Percentiles rank a stretch among this genome's conserved stretches.
Evolutionary conservation across 2,329 filamentous ascomycete species (phyloP).

Genomic region (Aspergillus ochraceus): DNA sequence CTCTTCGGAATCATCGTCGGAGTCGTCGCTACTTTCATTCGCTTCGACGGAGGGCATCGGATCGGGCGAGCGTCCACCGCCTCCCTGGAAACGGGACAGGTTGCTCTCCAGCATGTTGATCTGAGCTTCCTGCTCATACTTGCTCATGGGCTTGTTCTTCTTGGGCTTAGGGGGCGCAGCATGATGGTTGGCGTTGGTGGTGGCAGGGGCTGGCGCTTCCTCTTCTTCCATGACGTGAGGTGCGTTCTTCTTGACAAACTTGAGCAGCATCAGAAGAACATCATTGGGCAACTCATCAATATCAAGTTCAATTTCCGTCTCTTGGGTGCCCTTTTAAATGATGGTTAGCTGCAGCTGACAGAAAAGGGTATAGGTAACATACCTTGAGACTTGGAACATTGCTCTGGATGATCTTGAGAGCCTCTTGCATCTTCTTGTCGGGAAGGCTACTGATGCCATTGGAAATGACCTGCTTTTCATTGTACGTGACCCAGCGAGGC

Average conservation of each 20-base stretch:
- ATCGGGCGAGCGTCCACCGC: conserved; percentile 42
- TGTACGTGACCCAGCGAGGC: conserved; percentile 66
- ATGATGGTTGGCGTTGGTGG: conserved; percentile 17
- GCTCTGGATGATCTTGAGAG: conserved; percentile 85
- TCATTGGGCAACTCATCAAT: conserved; percentile 51
- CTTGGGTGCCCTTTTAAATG: conserved; percentile 39
- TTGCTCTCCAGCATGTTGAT: conserved; percentile 50
- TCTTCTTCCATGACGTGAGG: conserved; percentile 45
- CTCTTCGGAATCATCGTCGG: conserved; percentile 50
- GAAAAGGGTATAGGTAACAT: conserved; percentile 22
- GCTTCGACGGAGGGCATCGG: conserved; percentile 45
- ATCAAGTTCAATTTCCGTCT: conserved; percentile 50
- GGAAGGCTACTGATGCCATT: conserved; percentile 80
- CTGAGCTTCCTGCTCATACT: conserved; percentile 51
- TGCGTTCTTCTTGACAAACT: conserved; percentile 50
- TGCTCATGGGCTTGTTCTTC: conserved; percentile 55
- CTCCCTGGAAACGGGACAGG: conserved; percentile 47
- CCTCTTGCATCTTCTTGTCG: conserved; percentile 72
- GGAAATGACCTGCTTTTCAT: conserved; percentile 90
- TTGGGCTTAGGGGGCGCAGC: conserved; percentile 45
- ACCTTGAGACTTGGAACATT: conserved; percentile 73
- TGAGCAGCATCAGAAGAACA: conserved; percentile 46
- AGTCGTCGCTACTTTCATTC: conserved; percentile 47
- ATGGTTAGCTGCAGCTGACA: conserved; percentile 11
- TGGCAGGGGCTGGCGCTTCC: conserved; percentile 35